These are phyloP conservation scores for Rhizophlyctis rosea DNA, from an alignment of 192 early-diverging fungal species.

Conservation along the genomic window DNA sequence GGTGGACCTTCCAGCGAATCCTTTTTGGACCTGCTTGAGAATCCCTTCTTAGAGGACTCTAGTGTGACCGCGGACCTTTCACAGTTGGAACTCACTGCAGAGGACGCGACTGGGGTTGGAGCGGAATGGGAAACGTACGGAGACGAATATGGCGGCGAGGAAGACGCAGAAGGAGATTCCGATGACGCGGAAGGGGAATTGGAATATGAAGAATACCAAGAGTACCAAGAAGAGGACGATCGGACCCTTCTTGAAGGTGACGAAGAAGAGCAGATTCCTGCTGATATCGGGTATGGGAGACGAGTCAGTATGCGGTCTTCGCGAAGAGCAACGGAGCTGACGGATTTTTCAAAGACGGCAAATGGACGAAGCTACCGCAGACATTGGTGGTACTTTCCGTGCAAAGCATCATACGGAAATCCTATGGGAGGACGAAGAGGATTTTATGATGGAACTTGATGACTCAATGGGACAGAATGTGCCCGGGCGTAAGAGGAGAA, in stretches of 20 bases:
- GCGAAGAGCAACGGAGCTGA: too few relatives aligned
- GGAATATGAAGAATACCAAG: slow-evolving; percentile 1
- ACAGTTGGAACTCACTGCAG: not conserved
- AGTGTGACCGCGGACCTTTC: not conserved
- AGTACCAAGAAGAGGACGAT: slow-evolving; percentile 12
- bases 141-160: not conserved
- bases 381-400: slow-evolving; percentile 8
- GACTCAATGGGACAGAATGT: slow-evolving; percentile 20
- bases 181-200: not conserved
- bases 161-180: slow-evolving; percentile 1
- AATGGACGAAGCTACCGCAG: slow-evolving; percentile 28
- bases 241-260: slow-evolving; percentile 4
- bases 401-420: slow-evolving; percentile 10
- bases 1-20: too few relatives aligned
- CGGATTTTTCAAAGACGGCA: slow-evolving; percentile 1
- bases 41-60: not conserved
- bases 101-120: not conserved
- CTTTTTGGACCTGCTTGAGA: not conserved
- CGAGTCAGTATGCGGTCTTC: not conserved
- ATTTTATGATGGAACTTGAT: slow-evolving; percentile 26
- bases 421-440: slow-evolving; percentile 34
- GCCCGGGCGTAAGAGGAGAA: too few relatives aligned
- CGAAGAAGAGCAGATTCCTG: slow-evolving; percentile 14
- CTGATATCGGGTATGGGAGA: slow-evolving; percentile 18
- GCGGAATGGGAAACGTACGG: too few relatives aligned